These are phyloP conservation scores for Penicillium oxalicum DNA, from an alignment of 2,329 filamentous ascomycete species.

Conservation along the genomic window DNA sequence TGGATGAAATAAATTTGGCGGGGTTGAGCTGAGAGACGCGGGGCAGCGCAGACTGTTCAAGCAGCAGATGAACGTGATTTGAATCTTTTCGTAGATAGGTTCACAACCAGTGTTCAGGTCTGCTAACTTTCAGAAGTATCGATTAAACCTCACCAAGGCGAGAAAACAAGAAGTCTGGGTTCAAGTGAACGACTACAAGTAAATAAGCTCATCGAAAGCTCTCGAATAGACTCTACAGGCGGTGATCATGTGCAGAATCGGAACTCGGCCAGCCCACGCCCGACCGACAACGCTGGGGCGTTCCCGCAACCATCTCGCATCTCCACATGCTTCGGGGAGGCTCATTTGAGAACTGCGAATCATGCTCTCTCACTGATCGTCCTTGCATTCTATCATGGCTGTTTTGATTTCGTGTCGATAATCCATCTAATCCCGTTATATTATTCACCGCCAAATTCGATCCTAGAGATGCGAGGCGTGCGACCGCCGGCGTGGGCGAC, in stretches of 20 bases:
- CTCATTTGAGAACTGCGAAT: slow-evolving; percentile 7
- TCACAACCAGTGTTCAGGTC: neutral
- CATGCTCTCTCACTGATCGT: slow-evolving; percentile 6
- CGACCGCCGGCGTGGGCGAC: slow-evolving; percentile 34
- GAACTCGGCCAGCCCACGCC: slow-evolving; percentile 12
- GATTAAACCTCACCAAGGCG: too few relatives aligned
- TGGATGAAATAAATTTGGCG: neutral
- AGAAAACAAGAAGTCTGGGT: too few relatives aligned
- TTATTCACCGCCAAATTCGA: slow-evolving; percentile 11
- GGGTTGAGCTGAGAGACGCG: slow-evolving; percentile 7
- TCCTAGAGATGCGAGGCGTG: slow-evolving; percentile 38
- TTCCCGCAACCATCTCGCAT: slow-evolving; percentile 11
- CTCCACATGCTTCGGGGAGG: slow-evolving; percentile 14
- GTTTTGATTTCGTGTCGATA: slow-evolving; percentile 17
- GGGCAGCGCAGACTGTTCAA: slow-evolving; percentile 11
- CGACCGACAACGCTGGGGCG: slow-evolving; percentile 10
- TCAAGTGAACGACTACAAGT: neutral
- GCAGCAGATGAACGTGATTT: neutral
- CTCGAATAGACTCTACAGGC: slow-evolving; percentile 32
- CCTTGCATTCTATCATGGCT: slow-evolving; percentile 29
- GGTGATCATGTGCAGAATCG: slow-evolving; percentile 24
- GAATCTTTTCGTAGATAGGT: neutral
- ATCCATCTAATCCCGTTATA: slow-evolving; percentile 20
- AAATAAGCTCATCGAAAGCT: slow-evolving; percentile 24
- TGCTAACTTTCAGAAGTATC: too few relatives aligned